phyloP scores from a whole-genome alignment of 1,284 basidiomycete species.

The Lentinus polychrous region DNA sequence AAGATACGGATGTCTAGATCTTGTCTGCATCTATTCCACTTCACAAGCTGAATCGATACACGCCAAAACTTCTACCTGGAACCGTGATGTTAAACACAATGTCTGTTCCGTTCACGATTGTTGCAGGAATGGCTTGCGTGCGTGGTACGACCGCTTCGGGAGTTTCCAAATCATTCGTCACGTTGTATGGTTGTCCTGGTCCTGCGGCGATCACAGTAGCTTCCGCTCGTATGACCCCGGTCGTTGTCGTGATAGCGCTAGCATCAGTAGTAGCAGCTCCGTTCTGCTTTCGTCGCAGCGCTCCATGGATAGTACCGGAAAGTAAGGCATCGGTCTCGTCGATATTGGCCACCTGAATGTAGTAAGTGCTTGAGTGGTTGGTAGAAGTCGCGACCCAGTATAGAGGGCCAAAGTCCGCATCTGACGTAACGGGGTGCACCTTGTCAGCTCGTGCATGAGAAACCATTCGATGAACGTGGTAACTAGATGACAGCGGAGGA shows the following conservation, averaged over 20 bases:
- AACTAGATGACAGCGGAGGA: not conserved
- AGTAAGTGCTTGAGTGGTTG: constrained; percentile 4
- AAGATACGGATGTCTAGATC: too few relatives aligned
- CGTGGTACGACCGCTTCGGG: not conserved
- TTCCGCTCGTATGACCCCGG: not conserved
- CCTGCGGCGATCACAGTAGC: not conserved
- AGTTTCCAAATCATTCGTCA: not conserved
- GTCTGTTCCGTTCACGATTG: not conserved
- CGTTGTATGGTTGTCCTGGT: not conserved
- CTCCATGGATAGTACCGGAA: constrained; percentile 4
- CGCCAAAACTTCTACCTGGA: constrained; percentile 1
- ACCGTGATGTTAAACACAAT: not conserved
- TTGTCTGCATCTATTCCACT: too few relatives aligned
- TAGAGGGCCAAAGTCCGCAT: constrained; percentile 2
- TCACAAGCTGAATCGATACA: constrained; percentile 1
- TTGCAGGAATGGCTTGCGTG: not conserved
- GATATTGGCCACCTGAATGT: constrained; percentile 4
- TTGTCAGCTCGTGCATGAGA: constrained; percentile 1
- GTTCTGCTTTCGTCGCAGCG: not conserved
- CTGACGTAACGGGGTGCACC: not conserved
- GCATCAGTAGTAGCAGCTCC: not conserved
- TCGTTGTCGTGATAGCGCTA: not conserved
- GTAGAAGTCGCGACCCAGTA: constrained; percentile 5
- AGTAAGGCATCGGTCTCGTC: not conserved
- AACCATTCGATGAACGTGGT: constrained; percentile 1